Base-by-base conservation (phyloP, 495 filamentous ascomycete species). In the Cercophora scortea region DNA sequence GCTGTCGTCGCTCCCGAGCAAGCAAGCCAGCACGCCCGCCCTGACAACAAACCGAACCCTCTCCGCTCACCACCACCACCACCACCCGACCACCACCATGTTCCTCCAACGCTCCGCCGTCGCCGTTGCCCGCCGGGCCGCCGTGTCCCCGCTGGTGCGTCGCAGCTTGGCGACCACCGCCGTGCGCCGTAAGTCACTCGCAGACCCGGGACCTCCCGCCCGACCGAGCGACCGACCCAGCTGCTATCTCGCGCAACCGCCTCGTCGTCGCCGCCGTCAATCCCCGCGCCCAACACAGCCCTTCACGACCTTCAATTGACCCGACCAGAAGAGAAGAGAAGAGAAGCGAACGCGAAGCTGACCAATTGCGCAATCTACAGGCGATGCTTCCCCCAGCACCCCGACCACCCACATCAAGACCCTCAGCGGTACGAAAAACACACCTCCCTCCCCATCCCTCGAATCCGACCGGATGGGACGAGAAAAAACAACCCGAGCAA, bases 101-200 rank as follows among this genome's bases (percentile, higher is more conserved):
- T 87, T 92, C 72, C 75, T 93, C 66, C 85, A 88, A 73, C 87
- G 89, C 70, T 82, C 88, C 59, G 87, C 82, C 62, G 69, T 87
- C 60, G 78, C 82, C 63, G 77, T 85, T 58, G 84, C 82, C 53
- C 80, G 86, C 71, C 87, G 88, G 63, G 81, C 81, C 51, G 81
- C 81, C 57, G 71, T 79, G 64, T 70, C 77, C 57, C 79, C 83
- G 60, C 58, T 79, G 56, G 74, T 77, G 61, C 69, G 70, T 54
- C 82, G 83, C 66, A 76, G 69, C 65, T 79, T 86, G 63, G 65
- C 79, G 46, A 77, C 71, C 61, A 74, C 78, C 52, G 62, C 79
- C 59, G 69, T 78, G 57, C 80, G 80, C 69, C 74, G 82, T 86
- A 77, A 73, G 82, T 63, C 35, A 54, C 25, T 25, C 25, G 25